Percentiles rank a stretch among this genome's conserved stretches.
phyloP scores from a whole-genome alignment of 2,329 filamentous ascomycete species.

The Cyphellophora attinorum region DNA sequence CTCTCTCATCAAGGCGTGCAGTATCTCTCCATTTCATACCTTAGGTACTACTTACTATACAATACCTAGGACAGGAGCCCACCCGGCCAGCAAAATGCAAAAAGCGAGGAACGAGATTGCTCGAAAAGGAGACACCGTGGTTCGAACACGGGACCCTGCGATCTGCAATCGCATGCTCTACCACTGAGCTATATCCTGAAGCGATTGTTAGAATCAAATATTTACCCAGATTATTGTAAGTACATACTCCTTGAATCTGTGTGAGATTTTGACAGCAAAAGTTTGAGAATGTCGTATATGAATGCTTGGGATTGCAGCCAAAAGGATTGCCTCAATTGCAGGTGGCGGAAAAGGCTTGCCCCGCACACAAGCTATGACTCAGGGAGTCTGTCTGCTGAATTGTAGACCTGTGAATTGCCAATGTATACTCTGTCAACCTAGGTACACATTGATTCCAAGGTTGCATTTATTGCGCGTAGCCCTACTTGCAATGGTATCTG shows the following conservation, averaged over 20 bases:
- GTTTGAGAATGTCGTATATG: background rate
- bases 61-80: too few species aligned
- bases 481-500: too few species aligned
- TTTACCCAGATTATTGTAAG: too few species aligned
- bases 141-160: background rate
- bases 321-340: too few species aligned
- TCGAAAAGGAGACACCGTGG: background rate
- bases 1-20: too few species aligned
- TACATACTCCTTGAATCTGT: background rate
- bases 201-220: background rate
- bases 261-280: background rate
- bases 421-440: background rate
- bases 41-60: too few species aligned
- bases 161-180: background rate
- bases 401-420: background rate
- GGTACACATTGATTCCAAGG: background rate
- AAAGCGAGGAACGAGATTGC: too few species aligned
- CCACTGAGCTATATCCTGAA: constrained; percentile 1
- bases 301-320: background rate
- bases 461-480: background rate
- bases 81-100: too few species aligned
- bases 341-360: too few species aligned
- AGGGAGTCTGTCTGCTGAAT: too few species aligned
- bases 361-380: too few species aligned
- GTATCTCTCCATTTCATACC: too few species aligned